Base-by-base conservation (phyloP, 257 asterid species). In the Coffea eugenioides region DNA sequence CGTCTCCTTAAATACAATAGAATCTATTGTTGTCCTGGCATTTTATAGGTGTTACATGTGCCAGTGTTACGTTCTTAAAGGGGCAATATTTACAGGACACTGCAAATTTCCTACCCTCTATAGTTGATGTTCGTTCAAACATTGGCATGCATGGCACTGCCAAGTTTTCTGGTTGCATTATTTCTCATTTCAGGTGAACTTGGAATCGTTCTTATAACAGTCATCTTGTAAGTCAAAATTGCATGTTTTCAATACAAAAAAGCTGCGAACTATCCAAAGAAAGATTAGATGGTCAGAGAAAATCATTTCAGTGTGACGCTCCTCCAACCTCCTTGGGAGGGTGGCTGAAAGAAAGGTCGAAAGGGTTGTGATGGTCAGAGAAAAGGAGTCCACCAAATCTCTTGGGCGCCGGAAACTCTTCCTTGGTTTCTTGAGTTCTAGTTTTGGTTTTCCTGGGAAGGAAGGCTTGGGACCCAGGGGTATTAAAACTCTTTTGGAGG, bases 351-450 rank as follows among this genome's bases (percentile, higher is more conserved):
- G 49, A 39, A 39, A 39, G 43, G 43, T 10, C 25, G 45, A 36
- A 13, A 21, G 18, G 27, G 13, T 23, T 48, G 72, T 76, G 79
- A 62, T 43, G 61, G 61, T 25, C 34, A 62, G 72, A 41, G 57
- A 71, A 20, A 79, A 34, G 57, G 76, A 54, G 70, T 61, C 81
- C 81, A 70, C 77, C 70, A 59, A 41, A 62, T 79, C 68, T 68
- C 62, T 9, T 68, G 75, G 69, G 21, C 13, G 39, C 52, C n/a
- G 6, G 76, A 25, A 43, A 48, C 49, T 54, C 12, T 80, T 34
- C 34, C 12, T 43, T 31, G 4, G 23, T 3, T 15, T 48, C 48
- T 51, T 3, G 18, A 21, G 73, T 16, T 14, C 18, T 45, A 64
- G 64, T 25, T 34, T 27, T 64, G 18, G 11, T 77, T 20, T 56